Evolutionary conservation across 106 monocot species (phyloP).

Genomic region (Alisma plantagoaquatica): DNA sequence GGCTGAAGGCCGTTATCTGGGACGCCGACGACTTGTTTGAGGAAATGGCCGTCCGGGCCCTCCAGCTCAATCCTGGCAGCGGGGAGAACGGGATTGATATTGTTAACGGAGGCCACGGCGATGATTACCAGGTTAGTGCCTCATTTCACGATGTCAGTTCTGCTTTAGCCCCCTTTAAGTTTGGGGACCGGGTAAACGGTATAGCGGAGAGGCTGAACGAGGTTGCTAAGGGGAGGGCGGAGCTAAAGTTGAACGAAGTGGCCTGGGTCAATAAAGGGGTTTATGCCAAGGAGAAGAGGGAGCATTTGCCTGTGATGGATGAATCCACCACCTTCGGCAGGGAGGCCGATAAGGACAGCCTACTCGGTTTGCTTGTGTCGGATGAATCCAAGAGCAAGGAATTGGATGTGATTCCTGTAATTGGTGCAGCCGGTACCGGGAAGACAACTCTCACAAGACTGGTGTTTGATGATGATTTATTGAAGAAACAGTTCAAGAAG

Average conservation of each 20-base stretch:
- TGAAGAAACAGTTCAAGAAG: conserved; percentile 4
- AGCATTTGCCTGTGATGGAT: not conserved
- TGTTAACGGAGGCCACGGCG: too few relatives aligned
- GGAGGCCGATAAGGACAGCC: conserved; percentile 1
- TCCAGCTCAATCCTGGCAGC: too few relatives aligned
- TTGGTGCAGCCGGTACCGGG: conserved; percentile 39
- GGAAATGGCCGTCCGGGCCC: conserved; percentile 5
- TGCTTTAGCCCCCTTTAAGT: not conserved
- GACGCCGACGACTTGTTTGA: conserved; percentile 20
- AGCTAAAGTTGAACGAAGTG: conserved; percentile 4
- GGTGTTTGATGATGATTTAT: conserved; percentile 10
- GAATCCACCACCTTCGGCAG: conserved; percentile 11
- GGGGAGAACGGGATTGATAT: too few relatives aligned
- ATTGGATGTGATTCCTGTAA: conserved; percentile 20
- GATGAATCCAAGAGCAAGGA: not conserved
- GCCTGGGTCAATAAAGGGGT: not conserved
- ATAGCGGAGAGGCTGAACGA: conserved; percentile 18
- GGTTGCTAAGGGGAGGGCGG: conserved; percentile 2
- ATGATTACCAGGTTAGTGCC: not conserved
- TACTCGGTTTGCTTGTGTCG: conserved; percentile 6
- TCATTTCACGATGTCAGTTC: not conserved
- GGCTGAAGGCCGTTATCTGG: conserved; percentile 5
- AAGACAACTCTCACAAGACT: conserved; percentile 38
- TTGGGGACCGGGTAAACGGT: conserved; percentile 3
- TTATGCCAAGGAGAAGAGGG: not conserved